Evolutionary conservation across 2,329 filamentous ascomycete species (phyloP).

Genomic region (Cercospora berteroae): DNA sequence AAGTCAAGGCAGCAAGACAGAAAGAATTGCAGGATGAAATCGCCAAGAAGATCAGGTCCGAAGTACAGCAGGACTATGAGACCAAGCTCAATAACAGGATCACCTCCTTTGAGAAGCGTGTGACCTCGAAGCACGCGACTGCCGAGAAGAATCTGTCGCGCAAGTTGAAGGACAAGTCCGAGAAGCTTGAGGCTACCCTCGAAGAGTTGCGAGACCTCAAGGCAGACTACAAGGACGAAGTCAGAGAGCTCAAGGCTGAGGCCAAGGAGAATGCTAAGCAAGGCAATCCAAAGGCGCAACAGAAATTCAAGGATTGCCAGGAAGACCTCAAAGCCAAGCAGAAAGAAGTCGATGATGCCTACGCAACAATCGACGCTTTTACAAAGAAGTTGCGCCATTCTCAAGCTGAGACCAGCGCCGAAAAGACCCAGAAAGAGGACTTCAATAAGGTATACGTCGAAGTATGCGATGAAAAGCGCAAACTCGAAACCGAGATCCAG

Average conservation of each 20-base stretch:
- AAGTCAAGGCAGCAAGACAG: constrained; percentile 1
- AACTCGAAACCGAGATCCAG: neutral
- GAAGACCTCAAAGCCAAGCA: constrained; percentile 18
- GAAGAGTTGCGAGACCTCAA: neutral
- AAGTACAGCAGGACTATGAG: constrained; percentile 6
- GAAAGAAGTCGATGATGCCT: too few species aligned
- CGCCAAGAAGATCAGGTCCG: constrained; percentile 1
- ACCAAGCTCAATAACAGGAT: constrained; percentile 5
- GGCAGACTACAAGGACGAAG: constrained; percentile 15
- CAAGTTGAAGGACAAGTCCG: constrained; percentile 7
- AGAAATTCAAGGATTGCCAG: constrained; percentile 12
- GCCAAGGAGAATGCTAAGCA: constrained; percentile 11
- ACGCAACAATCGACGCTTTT: too few species aligned
- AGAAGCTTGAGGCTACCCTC: constrained; percentile 1
- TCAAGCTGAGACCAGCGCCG: neutral
- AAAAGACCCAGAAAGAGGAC: neutral
- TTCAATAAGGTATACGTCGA: neutral
- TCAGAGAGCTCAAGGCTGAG: constrained; percentile 16
- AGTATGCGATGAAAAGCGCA: neutral
- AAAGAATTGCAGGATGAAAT: neutral
- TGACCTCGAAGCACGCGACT: constrained; percentile 12
- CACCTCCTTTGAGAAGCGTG: constrained; percentile 4
- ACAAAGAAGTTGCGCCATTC: too few species aligned
- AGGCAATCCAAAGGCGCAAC: constrained; percentile 10
- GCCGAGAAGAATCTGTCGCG: constrained; percentile 2